Evolutionary conservation across 1,284 basidiomycete genomes (phyloP), one percentile per base, ranked within the genome.

Genomic region (Mycosarcoma mackinlayi): DNA sequence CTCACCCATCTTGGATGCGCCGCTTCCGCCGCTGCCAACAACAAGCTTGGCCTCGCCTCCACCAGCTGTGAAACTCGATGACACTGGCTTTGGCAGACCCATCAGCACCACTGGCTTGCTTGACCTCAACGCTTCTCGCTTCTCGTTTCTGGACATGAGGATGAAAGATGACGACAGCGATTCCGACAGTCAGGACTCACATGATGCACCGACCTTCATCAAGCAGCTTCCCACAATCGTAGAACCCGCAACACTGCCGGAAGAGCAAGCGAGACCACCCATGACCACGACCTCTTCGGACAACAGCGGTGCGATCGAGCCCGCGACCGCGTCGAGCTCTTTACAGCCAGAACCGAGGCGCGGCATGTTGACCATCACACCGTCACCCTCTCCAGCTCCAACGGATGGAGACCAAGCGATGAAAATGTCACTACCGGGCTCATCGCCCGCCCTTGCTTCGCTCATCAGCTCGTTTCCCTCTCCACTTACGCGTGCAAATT

Each of bases 381-480:
- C 16, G 3, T 28, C 49, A 4, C 23, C 61, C 14, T 47, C 49
- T 23, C 27, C 53, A 0, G 4, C 23, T 9, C 6, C 45, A 6
- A 18, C 24, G 0, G 23, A 49, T 19, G 49, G 37, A n/a, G 39
- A 53, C 18, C 44, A 33, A 27, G 38, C 54, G 19, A 13, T 38
- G 9, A 50, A 37, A 1, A 1, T n/a, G 21, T 58, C 58, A 14
- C 44, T 67, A 19, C 44, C 45, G 8, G 21, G 39, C 1, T 41
- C 57, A 16, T 70, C 67, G 11, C 67, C 67, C 14, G 67, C 67
- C 16, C 53, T 65, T 6, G 61, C 45, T 24, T 55, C 56, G 18
- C 67, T 70, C 30, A 70, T 70, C 45, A 70, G 57, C 53, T 64
- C 61, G 8, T 70, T 70, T 18, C 67, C 67, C 6, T 53, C 61